These are phyloP conservation scores for Teunomyces aglyptinius DNA, from an alignment of 805 yeast species.

Conservation along the genomic window DNA sequence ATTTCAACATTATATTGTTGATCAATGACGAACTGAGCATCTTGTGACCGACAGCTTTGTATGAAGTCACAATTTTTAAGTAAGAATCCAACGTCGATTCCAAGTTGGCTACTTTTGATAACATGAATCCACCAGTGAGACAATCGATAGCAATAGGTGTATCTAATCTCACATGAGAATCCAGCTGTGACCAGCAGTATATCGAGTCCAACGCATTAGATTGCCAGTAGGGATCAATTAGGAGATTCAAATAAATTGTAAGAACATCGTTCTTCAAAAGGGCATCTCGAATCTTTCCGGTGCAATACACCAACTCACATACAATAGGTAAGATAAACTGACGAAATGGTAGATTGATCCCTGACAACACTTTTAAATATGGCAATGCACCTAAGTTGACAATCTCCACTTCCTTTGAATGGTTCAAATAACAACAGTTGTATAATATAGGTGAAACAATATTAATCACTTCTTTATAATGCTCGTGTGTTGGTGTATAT, in stretches of 20 bases:
- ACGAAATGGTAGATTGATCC: slow-evolving; percentile 42
- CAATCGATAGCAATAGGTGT: slow-evolving; percentile 27
- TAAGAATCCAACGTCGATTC: slow-evolving; percentile 44
- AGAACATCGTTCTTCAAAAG: slow-evolving; percentile 40
- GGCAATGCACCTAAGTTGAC: slow-evolving; percentile 49
- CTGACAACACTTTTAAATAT: slow-evolving; percentile 37
- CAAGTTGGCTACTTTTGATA: slow-evolving; percentile 39
- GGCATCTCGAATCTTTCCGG: slow-evolving; percentile 32
- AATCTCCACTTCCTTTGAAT: slow-evolving; percentile 43
- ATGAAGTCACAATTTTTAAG: slow-evolving; percentile 29
- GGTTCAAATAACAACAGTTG: slow-evolving; percentile 51
- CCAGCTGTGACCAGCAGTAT: slow-evolving; percentile 36
- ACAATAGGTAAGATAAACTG: slow-evolving; percentile 54
- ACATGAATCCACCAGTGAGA: slow-evolving; percentile 38
- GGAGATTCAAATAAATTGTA: slow-evolving; percentile 36
- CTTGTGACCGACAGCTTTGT: slow-evolving; percentile 16
- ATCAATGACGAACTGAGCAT: slow-evolving; percentile 29
- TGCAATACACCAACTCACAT: slow-evolving; percentile 52
- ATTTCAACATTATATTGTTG: slow-evolving; percentile 28
- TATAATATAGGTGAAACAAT: slow-evolving; percentile 48
- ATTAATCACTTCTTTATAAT: slow-evolving; percentile 42
- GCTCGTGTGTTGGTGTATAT: slow-evolving; percentile 24
- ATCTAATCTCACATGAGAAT: slow-evolving; percentile 20
- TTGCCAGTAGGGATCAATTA: slow-evolving; percentile 57
- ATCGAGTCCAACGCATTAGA: slow-evolving; percentile 54